Evolutionary conservation across 2,329 filamentous ascomycete genomes (phyloP).

Genomic region (Zasmidium angulare): DNA sequence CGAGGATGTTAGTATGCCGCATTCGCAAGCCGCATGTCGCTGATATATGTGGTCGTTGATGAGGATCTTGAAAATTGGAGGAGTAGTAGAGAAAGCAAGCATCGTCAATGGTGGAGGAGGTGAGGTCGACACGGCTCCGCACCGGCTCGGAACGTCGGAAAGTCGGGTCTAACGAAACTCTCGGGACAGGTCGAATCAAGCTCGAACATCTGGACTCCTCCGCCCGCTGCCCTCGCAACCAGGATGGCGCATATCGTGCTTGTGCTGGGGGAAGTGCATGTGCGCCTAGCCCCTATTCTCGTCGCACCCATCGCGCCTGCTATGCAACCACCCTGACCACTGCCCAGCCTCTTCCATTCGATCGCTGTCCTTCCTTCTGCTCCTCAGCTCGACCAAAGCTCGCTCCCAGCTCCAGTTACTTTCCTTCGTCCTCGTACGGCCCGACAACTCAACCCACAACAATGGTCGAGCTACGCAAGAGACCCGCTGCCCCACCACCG

Average conservation of each 20-base stretch:
- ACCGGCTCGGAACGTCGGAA: not conserved
- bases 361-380: not conserved
- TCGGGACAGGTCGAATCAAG: not conserved
- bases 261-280: not conserved
- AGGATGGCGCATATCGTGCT: not conserved
- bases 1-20: too few species aligned
- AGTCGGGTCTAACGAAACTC: not conserved
- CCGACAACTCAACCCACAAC: not conserved
- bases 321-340: not conserved
- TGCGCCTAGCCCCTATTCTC: not conserved
- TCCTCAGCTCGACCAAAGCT: not conserved
- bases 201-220: not conserved
- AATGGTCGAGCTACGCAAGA: conserved; percentile 63
- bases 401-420: not conserved
- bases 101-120: not conserved
- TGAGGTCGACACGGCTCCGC: not conserved
- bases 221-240: not conserved
- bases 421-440: not conserved
- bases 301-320: not conserved
- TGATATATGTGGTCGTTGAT: too few species aligned
- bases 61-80: not conserved
- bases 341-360: not conserved
- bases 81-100: not conserved
- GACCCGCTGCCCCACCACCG: conserved; percentile 56
- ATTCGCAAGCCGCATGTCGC: not conserved